Conservation (phyloP, 495 filamentous ascomycete genomes). For the Choiromyces venosus region DNA sequence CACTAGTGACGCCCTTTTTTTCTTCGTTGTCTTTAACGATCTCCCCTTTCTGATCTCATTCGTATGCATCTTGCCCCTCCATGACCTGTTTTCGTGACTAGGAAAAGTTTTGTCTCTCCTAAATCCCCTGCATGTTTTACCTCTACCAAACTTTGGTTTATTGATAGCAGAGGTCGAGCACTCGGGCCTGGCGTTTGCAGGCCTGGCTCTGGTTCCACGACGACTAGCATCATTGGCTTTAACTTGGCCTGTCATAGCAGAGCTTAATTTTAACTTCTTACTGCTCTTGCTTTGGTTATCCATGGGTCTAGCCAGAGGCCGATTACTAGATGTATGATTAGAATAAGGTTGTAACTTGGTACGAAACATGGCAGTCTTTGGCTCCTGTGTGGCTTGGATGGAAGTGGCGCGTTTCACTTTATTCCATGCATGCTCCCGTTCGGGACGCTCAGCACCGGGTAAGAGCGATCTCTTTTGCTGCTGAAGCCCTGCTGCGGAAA, state of each 20-base stretch:
- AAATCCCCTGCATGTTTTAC: not conserved
- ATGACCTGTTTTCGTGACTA: not conserved
- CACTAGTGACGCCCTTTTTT: slow-evolving; percentile 4
- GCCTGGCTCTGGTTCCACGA: not conserved
- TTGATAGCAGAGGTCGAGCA: not conserved
- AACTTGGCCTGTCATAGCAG: not conserved
- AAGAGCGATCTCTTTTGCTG: slow-evolving; percentile 33
- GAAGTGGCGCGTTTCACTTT: slow-evolving; percentile 22
- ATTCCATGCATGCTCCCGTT: slow-evolving; percentile 10
- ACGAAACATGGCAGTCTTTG: slow-evolving; percentile 2
- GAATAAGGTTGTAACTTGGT: slow-evolving; percentile 14
- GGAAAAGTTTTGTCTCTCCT: not conserved
- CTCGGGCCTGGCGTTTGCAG: not conserved
- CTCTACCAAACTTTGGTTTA: not conserved
- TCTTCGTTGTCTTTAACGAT: slow-evolving; percentile 19
- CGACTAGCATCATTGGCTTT: not conserved
- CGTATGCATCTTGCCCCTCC: not conserved
- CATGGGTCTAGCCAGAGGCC: not conserved
- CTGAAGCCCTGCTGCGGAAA: slow-evolving; percentile 9
- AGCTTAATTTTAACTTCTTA: slow-evolving; percentile 31
- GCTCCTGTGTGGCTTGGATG: slow-evolving; percentile 32
- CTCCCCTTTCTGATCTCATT: not conserved
- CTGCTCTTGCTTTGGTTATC: not conserved
- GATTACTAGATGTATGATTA: not conserved
- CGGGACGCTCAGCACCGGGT: not conserved